Evolutionary conservation across 2,329 filamentous ascomycete species (phyloP).

Genomic region (Pseudogymnoascus sp.): DNA sequence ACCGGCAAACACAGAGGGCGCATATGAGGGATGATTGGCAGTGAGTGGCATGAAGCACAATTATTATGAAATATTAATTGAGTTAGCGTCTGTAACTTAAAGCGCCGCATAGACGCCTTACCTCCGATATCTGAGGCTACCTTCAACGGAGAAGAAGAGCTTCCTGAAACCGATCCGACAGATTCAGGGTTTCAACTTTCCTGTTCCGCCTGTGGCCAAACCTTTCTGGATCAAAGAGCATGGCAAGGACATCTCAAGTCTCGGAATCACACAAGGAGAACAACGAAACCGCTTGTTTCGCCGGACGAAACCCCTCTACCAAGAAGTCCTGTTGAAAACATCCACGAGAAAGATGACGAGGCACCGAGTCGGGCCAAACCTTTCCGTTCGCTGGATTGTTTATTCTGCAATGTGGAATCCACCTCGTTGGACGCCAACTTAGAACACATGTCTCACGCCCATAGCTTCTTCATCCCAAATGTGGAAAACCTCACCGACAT

Average conservation of each 20-base stretch:
- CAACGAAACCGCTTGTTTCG: not conserved
- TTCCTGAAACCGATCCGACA: not conserved
- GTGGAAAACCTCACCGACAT: conserved; percentile 37
- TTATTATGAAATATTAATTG: not conserved
- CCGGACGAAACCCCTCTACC: not conserved
- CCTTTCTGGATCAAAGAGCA: conserved; percentile 11
- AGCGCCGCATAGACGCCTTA: not conserved
- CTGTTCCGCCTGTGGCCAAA: not conserved
- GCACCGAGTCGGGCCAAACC: not conserved
- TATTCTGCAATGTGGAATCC: conserved; percentile 34
- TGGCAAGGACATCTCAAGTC: conserved; percentile 17
- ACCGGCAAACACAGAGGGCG: not conserved
- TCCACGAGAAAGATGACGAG: not conserved
- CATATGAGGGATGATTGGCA: conserved; percentile 4
- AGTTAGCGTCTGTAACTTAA: not conserved
- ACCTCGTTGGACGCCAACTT: conserved; percentile 31
- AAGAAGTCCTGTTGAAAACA: not conserved
- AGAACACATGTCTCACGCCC: conserved; percentile 40
- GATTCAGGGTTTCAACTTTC: not conserved
- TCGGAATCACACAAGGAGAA: conserved; percentile 12
- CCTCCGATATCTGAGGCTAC: not conserved
- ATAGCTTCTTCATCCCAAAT: conserved; percentile 39
- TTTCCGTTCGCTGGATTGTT: conserved; percentile 30
- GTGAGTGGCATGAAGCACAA: not conserved
- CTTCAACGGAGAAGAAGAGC: not conserved